These are phyloP conservation scores for Pyrrhoderma lamaoense DNA, from an alignment of 1,284 basidiomycete genomes.

Conservation along the genomic window DNA sequence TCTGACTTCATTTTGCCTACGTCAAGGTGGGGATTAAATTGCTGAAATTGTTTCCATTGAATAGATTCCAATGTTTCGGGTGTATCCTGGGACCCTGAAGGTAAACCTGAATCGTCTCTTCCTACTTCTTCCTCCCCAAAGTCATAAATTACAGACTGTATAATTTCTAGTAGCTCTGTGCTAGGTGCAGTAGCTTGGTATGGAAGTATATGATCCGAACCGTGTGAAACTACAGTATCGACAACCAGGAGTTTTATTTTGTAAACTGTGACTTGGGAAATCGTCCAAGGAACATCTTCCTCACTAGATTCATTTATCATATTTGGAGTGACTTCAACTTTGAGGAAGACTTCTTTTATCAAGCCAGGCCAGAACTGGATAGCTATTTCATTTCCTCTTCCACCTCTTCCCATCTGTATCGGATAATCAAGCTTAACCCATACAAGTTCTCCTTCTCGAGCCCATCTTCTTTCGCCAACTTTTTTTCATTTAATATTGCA, in stretches of 20 bases:
- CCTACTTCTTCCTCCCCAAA: constrained; percentile 20
- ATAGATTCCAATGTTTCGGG: constrained; percentile 9
- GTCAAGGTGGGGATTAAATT: constrained; percentile 10
- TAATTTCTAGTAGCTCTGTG: constrained; percentile 38
- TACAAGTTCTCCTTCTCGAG: constrained; percentile 61
- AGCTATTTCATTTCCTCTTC: constrained; percentile 29
- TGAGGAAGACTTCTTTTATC: constrained; percentile 51
- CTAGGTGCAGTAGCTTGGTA: constrained; percentile 59
- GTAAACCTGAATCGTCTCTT: constrained; percentile 33
- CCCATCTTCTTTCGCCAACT: constrained; percentile 41
- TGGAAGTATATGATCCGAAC: constrained; percentile 54
- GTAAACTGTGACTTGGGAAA: constrained; percentile 51
- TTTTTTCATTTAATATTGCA: constrained; percentile 36
- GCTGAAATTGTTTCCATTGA: constrained; percentile 9
- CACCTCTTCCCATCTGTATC: constrained; percentile 32
- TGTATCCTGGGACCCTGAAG: constrained; percentile 23
- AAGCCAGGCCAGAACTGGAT: constrained; percentile 70
- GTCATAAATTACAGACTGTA: constrained; percentile 37
- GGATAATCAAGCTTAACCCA: constrained; percentile 59
- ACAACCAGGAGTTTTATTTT: constrained; percentile 58
- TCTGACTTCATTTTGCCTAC: not conserved
- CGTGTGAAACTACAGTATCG: constrained; percentile 36
- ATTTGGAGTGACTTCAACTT: constrained; percentile 25
- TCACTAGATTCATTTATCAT: constrained; percentile 1
- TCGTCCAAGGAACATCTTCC: constrained; percentile 40